Evolutionary conservation across 306 rosid species (phyloP).

Genomic region (Dalbergia cochinchinensis): DNA sequence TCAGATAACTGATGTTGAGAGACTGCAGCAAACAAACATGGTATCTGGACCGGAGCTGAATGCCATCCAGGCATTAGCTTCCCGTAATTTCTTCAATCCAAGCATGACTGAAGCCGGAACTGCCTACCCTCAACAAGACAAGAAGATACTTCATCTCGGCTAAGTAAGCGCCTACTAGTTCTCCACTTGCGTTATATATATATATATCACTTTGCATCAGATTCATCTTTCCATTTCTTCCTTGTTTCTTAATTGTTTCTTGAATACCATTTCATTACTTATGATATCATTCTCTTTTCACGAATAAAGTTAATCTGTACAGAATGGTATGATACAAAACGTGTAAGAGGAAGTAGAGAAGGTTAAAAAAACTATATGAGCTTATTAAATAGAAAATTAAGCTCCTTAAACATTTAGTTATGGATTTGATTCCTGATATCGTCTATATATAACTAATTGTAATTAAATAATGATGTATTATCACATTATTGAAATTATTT

Average conservation of each 20-base stretch:
- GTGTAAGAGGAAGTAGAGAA: too few species aligned
- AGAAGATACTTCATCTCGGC: slow-evolving; percentile 92
- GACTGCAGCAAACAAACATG: slow-evolving; percentile 77
- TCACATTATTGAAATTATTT: too few species aligned
- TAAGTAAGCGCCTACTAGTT: slow-evolving; percentile 7
- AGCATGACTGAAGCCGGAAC: slow-evolving; percentile 64
- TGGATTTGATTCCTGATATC: too few species aligned
- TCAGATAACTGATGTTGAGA: slow-evolving; percentile 85
- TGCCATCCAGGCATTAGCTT: slow-evolving; percentile 82
- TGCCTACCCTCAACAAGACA: slow-evolving; percentile 74
- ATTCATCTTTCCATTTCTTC: neutral
- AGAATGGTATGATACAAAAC: too few species aligned
- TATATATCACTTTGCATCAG: neutral
- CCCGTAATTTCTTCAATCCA: slow-evolving; percentile 80
- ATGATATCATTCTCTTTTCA: neutral
- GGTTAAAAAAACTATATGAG: too few species aligned
- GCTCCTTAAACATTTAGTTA: too few species aligned
- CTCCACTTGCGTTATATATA: neutral
- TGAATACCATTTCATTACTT: too few species aligned
- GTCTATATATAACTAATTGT: too few species aligned
- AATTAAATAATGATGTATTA: too few species aligned
- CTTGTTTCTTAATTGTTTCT: neutral
- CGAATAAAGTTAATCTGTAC: neutral
- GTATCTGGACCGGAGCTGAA: slow-evolving; percentile 76
- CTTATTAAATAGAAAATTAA: neutral